Evolutionary conservation across 306 rosid genomes (phyloP).

Genomic region (Prunus mume): DNA sequence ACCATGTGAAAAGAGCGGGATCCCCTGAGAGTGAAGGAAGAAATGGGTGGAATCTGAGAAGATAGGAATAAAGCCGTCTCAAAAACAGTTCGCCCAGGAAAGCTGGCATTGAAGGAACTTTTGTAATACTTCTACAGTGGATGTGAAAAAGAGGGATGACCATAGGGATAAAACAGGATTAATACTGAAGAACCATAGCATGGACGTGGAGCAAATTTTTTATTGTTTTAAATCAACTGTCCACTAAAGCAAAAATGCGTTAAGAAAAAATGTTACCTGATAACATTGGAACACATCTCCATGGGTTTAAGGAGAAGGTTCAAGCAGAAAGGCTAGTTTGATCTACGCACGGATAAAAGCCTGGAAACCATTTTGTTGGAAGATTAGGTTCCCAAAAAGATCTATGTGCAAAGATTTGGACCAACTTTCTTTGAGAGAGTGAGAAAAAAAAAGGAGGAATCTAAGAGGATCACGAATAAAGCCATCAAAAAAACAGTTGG

Average conservation of each 20-base stretch:
- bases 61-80: too few relatives aligned
- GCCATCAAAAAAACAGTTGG: neutral
- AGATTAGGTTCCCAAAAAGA: neutral
- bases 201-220: neutral
- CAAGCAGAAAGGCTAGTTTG: neutral
- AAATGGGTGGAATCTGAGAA: too few relatives aligned
- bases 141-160: neutral
- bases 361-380: neutral
- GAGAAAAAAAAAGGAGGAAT: neutral
- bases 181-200: neutral
- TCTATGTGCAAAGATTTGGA: neutral
- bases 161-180: neutral
- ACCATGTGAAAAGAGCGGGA: too few relatives aligned
- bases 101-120: neutral
- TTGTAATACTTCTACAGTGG: neutral
- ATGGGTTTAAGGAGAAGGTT: neutral
- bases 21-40: too few relatives aligned
- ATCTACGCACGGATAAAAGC: neutral
- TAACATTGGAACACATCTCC: neutral
- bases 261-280: neutral
- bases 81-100: neutral
- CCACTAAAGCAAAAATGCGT: neutral
- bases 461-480: neutral
- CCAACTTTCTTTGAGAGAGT: neutral
- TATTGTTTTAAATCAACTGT: neutral